phyloP scores from a whole-genome alignment of 306 rosid genomes.

The Lathyrus tuberosus region DNA sequence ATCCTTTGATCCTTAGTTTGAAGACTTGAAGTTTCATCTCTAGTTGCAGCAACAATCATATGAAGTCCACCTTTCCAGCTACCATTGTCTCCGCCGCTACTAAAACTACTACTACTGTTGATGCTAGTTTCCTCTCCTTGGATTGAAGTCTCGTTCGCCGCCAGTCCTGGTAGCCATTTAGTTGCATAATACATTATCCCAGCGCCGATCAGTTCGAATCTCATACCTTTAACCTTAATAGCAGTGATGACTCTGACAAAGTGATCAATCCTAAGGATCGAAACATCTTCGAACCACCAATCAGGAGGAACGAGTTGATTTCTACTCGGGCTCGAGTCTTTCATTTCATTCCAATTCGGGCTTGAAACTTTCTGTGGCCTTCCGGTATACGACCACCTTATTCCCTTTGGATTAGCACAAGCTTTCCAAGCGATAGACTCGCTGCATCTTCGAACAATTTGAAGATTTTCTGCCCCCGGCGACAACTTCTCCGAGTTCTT shows the following conservation, averaged over 20 bases:
- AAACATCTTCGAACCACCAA: constrained; percentile 99
- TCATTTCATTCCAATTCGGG: constrained; percentile 81
- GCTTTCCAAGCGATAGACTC: constrained; percentile 99
- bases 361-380: constrained; percentile 64
- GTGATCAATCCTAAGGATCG: constrained; percentile 93
- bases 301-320: constrained; percentile 81
- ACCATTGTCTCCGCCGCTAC: constrained; percentile 41
- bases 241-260: constrained; percentile 94
- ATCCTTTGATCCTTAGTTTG: constrained; percentile 84
- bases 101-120: constrained; percentile 46
- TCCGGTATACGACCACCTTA: constrained; percentile 95
- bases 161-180: constrained; percentile 86
- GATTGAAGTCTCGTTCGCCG: constrained; percentile 41
- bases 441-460: constrained; percentile 89
- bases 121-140: constrained; percentile 67
- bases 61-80: constrained; percentile 81
- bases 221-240: constrained; percentile 93
- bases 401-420: constrained; percentile 94
- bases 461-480: constrained; percentile 97
- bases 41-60: constrained; percentile 65
- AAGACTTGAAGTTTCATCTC: constrained; percentile 58
- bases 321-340: constrained; percentile 82
- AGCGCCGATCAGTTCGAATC: constrained; percentile 82
- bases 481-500: constrained; percentile 95
- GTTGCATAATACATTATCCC: constrained; percentile 75